phyloP scores from a whole-genome alignment of 169 alveolate species.

The Plasmodium sp. region DNA sequence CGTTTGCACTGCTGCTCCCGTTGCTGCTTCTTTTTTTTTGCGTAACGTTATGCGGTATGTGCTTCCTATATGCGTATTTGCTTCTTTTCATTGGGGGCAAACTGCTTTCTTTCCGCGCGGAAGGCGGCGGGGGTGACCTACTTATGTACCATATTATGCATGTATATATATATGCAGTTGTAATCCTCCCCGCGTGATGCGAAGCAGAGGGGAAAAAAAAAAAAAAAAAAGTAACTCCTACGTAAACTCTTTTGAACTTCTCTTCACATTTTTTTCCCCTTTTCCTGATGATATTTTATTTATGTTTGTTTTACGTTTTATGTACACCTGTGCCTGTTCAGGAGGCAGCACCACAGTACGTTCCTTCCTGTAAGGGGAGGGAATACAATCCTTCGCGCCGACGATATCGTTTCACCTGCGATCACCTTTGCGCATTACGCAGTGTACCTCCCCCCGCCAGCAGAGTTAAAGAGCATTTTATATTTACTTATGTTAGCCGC shows the following conservation, averaged over 20 bases:
- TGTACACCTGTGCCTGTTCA: neutral
- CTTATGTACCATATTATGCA: neutral
- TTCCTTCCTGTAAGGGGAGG: neutral
- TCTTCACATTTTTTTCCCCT: neutral
- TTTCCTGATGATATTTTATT: neutral
- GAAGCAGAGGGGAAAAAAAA: neutral
- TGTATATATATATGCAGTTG: neutral
- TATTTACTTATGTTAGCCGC: neutral
- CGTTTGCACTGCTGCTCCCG: neutral
- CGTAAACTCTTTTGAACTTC: neutral
- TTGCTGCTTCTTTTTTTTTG: too few relatives aligned
- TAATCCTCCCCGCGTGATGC: neutral
- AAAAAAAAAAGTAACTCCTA: neutral
- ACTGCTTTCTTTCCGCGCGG: neutral
- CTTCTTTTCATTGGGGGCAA: neutral
- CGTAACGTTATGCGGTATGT: neutral
- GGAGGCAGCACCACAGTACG: neutral
- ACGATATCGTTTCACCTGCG: neutral
- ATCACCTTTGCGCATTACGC: neutral
- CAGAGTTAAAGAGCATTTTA: neutral
- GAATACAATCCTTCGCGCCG: neutral
- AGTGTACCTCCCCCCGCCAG: neutral
- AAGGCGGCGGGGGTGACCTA: neutral
- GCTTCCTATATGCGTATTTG: neutral
- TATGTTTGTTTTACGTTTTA: neutral